These are phyloP conservation scores for Fusarium aywerte DNA, from an alignment of 2,329 filamentous ascomycete genomes.

Conservation along the genomic window DNA sequence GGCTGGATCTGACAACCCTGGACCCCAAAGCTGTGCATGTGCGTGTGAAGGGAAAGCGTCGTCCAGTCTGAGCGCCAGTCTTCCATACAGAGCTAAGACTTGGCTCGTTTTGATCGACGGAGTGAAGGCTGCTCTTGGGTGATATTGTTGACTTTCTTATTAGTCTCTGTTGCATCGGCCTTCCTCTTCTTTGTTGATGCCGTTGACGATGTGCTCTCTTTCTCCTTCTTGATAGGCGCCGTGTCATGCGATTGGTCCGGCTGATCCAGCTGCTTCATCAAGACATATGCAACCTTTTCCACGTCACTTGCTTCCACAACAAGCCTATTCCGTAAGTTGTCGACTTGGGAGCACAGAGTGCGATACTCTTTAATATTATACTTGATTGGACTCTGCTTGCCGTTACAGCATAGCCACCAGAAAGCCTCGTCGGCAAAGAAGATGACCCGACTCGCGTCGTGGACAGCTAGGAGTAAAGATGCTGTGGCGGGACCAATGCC, in stretches of 20 bases:
- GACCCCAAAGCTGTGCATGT: not conserved
- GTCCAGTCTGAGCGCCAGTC: slow-evolving; percentile 1
- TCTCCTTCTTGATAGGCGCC: slow-evolving; percentile 14
- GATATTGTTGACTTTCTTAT: slow-evolving; percentile 22
- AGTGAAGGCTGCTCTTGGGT: slow-evolving; percentile 27
- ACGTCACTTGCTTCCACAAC: slow-evolving; percentile 68
- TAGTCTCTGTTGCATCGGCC: slow-evolving; percentile 5
- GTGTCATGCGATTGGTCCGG: slow-evolving; percentile 9
- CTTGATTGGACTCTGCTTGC: slow-evolving; percentile 65
- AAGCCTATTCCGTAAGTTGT: slow-evolving; percentile 59
- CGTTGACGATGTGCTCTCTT: slow-evolving; percentile 10
- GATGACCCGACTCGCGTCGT: slow-evolving; percentile 67
- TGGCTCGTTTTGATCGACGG: slow-evolving; percentile 44
- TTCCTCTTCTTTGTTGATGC: slow-evolving; percentile 41
- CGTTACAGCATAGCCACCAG: slow-evolving; percentile 73
- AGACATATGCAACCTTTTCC: slow-evolving; percentile 77
- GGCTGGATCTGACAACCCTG: not conserved
- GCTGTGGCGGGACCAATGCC: slow-evolving; percentile 85
- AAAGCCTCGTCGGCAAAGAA: slow-evolving; percentile 88
- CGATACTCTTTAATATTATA: slow-evolving; percentile 77
- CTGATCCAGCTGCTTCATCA: slow-evolving; percentile 60
- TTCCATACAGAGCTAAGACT: slow-evolving; percentile 13
- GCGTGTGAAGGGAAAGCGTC: not conserved
- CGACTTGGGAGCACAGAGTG: slow-evolving; percentile 59
- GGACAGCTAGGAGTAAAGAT: slow-evolving; percentile 75